Percentiles rank a stretch among this genome's conserved stretches.
phyloP scores from a whole-genome alignment of 2,329 filamentous ascomycete species.

The Chalara sp. region DNA sequence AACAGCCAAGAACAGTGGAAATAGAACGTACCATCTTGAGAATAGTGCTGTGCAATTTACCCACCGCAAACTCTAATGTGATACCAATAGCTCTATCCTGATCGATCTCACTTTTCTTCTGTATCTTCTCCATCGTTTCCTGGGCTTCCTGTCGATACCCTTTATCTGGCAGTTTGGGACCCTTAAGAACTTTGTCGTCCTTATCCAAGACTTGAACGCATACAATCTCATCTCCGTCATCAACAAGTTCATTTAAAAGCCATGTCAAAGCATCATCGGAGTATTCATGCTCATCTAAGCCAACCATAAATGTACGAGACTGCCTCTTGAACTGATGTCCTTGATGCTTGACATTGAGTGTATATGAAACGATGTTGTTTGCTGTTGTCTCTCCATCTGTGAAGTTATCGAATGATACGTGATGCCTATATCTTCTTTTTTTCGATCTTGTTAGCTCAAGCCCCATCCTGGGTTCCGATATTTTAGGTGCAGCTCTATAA shows the following conservation, averaged over 20 bases:
- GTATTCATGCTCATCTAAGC: conserved; percentile 69
- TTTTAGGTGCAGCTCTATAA: too few relatives aligned
- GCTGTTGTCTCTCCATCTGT: conserved; percentile 59
- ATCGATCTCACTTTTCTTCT: conserved; percentile 65
- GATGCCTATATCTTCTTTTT: conserved; percentile 51
- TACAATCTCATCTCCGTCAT: conserved; percentile 70
- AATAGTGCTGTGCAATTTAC: conserved; percentile 66
- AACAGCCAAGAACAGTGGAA: not conserved
- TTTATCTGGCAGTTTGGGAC: conserved; percentile 50
- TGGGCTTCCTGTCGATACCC: conserved; percentile 59
- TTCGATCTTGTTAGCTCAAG: conserved; percentile 7
- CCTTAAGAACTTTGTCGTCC: conserved; percentile 58
- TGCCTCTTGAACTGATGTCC: conserved; percentile 63
- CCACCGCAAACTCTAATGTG: conserved; percentile 65
- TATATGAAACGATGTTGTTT: conserved; percentile 51
- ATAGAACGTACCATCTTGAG: conserved; percentile 57
- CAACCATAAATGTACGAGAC: conserved; percentile 65
- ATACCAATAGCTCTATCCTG: conserved; percentile 66
- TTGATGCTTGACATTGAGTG: conserved; percentile 64
- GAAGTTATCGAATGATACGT: conserved; percentile 72
- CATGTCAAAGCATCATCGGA: conserved; percentile 69
- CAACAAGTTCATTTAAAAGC: conserved; percentile 70
- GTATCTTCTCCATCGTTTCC: conserved; percentile 56
- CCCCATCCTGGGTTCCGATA: too few relatives aligned
- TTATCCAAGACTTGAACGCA: conserved; percentile 67